Evolutionary conservation across 2,329 filamentous ascomycete species (phyloP), one percentile per base, ranked within the genome.

Genomic region (Pyrenophora teres): DNA sequence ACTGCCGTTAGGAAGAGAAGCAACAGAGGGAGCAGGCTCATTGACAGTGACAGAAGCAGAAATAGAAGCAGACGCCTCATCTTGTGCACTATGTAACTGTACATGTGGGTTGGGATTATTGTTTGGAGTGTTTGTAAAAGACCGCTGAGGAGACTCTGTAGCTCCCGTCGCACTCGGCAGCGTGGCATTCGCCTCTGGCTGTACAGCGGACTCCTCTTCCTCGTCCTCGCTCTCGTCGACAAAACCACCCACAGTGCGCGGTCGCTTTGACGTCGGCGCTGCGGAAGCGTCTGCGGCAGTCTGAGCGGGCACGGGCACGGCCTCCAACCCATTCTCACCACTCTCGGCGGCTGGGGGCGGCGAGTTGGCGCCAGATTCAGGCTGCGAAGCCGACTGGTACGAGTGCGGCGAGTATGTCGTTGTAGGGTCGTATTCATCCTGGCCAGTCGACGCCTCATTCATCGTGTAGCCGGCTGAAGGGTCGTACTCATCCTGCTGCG

Each of bases 201-300:
- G 82, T 62, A 84, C 55, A 57, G 69, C 67, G 56, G 70, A 68
- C 61, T 69, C 67, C 56, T 80, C 78, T 64, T 80, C 79, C 66
- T 84, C 81, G 71, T 81, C 80, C 69, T 84, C 82, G 70, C 84
- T 83, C 74, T 86, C 83, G 70, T 83, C 79, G 73, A 84, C 80
- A 77, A 86, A 85, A 62, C 83, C 83, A 70, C 82, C 83, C 66
- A 81, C 80, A 56, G 78, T 83, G 65, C 78, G 80, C 65, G 80
- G 74, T 68, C 79, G 78, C 60, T 75, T 73, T 48, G 67, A 64
- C 40, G 63, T 67, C 40, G 63, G 56, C 45, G 67, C 61, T 46
- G 65, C 70, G 42, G 67, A 59, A 48, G 68, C 63, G 33, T 69
- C 67, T 47, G 62, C 55, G 43, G 57, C 54, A 6, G 44, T 39